A percentile compares a stretch with the other conserved stretches of the same genome.
Conservation (phyloP, 2,329 filamentous ascomycete genomes). For the Tetracladium maxilliforme region DNA sequence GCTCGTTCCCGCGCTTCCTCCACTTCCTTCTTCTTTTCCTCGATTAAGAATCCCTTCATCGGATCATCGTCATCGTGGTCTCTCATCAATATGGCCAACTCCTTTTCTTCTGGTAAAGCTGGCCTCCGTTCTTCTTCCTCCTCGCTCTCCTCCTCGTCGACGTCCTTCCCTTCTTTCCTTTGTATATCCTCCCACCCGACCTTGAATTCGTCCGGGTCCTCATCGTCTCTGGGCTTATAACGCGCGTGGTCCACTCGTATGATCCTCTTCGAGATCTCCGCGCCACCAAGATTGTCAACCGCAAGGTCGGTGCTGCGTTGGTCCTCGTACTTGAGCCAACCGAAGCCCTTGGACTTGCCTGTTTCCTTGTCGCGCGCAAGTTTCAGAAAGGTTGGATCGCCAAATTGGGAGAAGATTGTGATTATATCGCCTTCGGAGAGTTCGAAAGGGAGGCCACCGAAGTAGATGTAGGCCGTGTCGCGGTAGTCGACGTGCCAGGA, state of each 20-base stretch:
- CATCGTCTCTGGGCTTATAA: slow-evolving; percentile 79
- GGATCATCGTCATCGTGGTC: slow-evolving; percentile 92
- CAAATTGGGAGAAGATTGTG: slow-evolving; percentile 93
- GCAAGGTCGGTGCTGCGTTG: slow-evolving; percentile 91
- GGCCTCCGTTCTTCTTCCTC: slow-evolving; percentile 32
- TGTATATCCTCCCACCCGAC: slow-evolving; percentile 44
- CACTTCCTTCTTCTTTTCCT: slow-evolving; percentile 84
- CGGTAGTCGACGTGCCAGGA: slow-evolving; percentile 98
- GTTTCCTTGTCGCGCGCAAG: slow-evolving; percentile 90
- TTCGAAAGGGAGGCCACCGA: slow-evolving; percentile 85
- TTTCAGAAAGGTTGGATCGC: slow-evolving; percentile 87
- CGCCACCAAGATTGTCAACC: slow-evolving; percentile 87
- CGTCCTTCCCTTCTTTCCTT: slow-evolving; percentile 29
- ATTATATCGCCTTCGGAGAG: slow-evolving; percentile 91
- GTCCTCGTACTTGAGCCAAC: slow-evolving; percentile 96
- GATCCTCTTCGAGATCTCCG: slow-evolving; percentile 65
- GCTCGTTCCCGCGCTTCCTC: slow-evolving; percentile 41
- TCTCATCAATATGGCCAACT: slow-evolving; percentile 58
- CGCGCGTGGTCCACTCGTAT: slow-evolving; percentile 84
- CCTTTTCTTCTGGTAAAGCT: slow-evolving; percentile 65
- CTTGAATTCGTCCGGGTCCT: slow-evolving; percentile 43
- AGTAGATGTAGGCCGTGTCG: slow-evolving; percentile 93
- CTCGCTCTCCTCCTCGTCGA: slow-evolving; percentile 17
- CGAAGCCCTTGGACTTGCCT: slow-evolving; percentile 87
- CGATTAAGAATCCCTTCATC: slow-evolving; percentile 84